These are phyloP conservation scores for Akanthomyces muscarius DNA, from an alignment of 2,329 filamentous ascomycete genomes.

Conservation along the genomic window DNA sequence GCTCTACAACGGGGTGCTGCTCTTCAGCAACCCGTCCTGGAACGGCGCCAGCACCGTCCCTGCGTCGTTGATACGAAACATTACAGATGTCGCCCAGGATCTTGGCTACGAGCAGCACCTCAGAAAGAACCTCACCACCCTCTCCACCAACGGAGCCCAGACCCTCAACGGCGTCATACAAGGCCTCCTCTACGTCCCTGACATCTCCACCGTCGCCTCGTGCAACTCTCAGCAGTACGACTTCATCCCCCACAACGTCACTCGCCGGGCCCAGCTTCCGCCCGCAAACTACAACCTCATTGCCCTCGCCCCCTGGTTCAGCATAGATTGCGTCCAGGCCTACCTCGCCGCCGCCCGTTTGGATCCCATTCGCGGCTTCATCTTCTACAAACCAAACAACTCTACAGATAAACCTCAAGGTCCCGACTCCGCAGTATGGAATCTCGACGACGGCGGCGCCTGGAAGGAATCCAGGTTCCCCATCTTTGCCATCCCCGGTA, in stretches of 20 bases:
- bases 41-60: constrained; percentile 45
- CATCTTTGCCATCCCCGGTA: constrained; percentile 74
- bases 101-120: constrained; percentile 52
- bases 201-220: constrained; percentile 51
- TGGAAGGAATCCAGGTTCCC: constrained; percentile 77
- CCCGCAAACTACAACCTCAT: constrained; percentile 68
- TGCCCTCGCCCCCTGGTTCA: constrained; percentile 84
- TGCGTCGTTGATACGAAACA: constrained; percentile 53
- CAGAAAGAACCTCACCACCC: constrained; percentile 63
- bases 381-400: constrained; percentile 59
- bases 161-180: constrained; percentile 59
- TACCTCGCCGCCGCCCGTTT: constrained; percentile 62
- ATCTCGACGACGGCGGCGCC: constrained; percentile 60
- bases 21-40: constrained; percentile 58
- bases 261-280: constrained; percentile 65
- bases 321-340: constrained; percentile 63
- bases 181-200: constrained; percentile 83
- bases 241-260: constrained; percentile 73
- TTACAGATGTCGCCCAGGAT: constrained; percentile 49
- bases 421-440: constrained; percentile 63
- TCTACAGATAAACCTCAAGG: constrained; percentile 60
- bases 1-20: constrained; percentile 51
- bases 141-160: constrained; percentile 64
- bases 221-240: constrained; percentile 61
- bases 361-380: constrained; percentile 58